Conservation (phyloP, 257 asterid species). For the Capsicum rhomboideum region DNA sequence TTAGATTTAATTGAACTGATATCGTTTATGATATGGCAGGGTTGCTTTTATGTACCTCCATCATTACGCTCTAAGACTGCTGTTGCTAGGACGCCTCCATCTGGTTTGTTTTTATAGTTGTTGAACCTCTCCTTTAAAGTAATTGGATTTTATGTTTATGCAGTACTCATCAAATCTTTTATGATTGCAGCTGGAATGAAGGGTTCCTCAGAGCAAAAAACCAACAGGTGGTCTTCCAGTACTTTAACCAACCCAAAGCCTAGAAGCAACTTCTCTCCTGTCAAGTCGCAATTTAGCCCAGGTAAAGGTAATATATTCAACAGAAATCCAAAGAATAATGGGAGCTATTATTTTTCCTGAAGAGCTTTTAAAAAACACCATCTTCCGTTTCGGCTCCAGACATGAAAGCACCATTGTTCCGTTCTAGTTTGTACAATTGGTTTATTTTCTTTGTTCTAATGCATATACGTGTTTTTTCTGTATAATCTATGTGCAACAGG, state of each 20-base stretch:
- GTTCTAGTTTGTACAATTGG: background rate
- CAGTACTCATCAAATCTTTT: background rate
- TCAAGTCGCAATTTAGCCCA: constrained; percentile 41
- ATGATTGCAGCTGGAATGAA: constrained; percentile 43
- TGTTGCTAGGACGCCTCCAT: constrained; percentile 51
- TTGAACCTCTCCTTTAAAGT: background rate
- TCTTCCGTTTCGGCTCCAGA: background rate
- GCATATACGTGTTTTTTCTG: background rate
- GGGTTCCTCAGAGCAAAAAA: constrained; percentile 32
- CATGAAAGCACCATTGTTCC: background rate
- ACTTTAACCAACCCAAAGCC: constrained; percentile 41
- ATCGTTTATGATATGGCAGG: constrained; percentile 32
- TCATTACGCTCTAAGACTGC: constrained; percentile 49
- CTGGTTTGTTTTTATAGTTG: constrained; percentile 46
- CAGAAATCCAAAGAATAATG: background rate
- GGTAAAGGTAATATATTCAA: constrained; percentile 22
- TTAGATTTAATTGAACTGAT: background rate
- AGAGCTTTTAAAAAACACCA: background rate
- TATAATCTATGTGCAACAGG: constrained; percentile 16
- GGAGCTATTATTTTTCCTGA: background rate
- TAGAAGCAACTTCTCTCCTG: constrained; percentile 30
- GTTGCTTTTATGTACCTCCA: constrained; percentile 52
- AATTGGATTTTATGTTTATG: background rate
- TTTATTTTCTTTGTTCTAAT: background rate
- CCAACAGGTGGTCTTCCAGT: constrained; percentile 33